Conservation (phyloP, 2,329 filamentous ascomycete species). For the Thielaviopsis euricoi region DNA sequence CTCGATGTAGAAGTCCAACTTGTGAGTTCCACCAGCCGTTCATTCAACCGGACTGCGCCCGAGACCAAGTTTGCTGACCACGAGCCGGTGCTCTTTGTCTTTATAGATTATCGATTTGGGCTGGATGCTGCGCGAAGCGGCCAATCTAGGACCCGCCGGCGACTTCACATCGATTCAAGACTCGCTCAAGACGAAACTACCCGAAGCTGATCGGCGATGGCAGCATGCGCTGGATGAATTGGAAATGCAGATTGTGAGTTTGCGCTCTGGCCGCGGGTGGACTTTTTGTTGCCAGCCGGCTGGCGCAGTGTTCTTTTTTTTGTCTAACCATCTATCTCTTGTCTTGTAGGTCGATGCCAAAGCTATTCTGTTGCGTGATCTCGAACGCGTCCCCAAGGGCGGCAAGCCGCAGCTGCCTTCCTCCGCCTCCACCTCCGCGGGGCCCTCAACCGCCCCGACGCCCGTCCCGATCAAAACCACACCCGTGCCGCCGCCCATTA, state of each 20-base stretch:
- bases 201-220: constrained; percentile 30
- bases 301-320: not conserved
- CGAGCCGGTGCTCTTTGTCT: not conserved
- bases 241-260: constrained; percentile 38
- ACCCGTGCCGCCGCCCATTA: constrained; percentile 8
- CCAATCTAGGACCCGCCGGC: constrained; percentile 10
- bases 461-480: constrained; percentile 5
- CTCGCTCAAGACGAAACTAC: constrained; percentile 25
- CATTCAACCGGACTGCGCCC: not conserved
- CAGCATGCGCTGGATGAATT: constrained; percentile 39
- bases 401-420: not conserved
- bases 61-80: not conserved
- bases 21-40: constrained; percentile 19
- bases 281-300: no score
- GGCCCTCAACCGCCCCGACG: not conserved
- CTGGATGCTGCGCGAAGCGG: constrained; percentile 6
- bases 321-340: not conserved
- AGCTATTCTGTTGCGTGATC: constrained; percentile 20
- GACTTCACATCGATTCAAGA: constrained; percentile 12
- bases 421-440: constrained; percentile 5
- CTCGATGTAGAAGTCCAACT: constrained; percentile 12
- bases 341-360: constrained; percentile 29
- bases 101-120: constrained; percentile 9
- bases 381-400: constrained; percentile 15
- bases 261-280: no score